A percentile compares a stretch with the other conserved stretches of the same genome.
Conservation (phyloP, 1,139 yeast genomes). For the Taiozyma sp. region DNA sequence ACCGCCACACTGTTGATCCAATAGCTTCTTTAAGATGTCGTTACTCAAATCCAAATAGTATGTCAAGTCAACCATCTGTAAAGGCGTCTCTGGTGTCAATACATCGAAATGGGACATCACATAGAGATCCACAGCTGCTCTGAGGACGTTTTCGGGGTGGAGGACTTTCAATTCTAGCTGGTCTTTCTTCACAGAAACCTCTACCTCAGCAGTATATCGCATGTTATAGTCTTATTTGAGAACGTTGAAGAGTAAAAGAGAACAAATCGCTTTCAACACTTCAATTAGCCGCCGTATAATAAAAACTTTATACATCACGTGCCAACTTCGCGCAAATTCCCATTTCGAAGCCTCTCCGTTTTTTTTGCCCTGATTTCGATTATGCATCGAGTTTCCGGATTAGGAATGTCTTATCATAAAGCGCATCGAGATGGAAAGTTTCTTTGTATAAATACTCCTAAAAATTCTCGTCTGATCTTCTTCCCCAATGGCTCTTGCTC, state of each 20-base stretch:
- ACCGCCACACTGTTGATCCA: slow-evolving; percentile 4
- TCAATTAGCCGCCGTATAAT: background rate
- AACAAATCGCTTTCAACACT: background rate
- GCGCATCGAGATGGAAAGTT: slow-evolving; percentile 1
- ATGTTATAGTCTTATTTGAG: background rate
- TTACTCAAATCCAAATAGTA: slow-evolving; percentile 11
- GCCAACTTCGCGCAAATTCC: background rate
- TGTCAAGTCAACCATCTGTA: slow-evolving; percentile 2
- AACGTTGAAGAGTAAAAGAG: background rate
- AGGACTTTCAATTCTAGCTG: background rate
- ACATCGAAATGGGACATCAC: background rate
- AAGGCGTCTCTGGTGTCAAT: background rate
- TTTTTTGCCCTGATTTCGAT: background rate
- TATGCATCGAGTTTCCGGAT: slow-evolving; percentile 13
- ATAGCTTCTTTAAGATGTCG: slow-evolving; percentile 21
- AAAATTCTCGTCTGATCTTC: background rate
- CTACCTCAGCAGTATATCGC: background rate
- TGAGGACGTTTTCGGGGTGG: background rate
- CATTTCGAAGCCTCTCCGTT: background rate
- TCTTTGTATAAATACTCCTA: background rate
- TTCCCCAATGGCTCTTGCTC: background rate
- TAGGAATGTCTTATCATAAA: slow-evolving; percentile 9
- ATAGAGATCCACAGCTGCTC: slow-evolving; percentile 1
- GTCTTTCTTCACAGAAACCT: background rate
- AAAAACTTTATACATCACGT: background rate